Evolutionary conservation across 1,139 yeast species (phyloP), one percentile per base, ranked within the genome.

Genomic region (Suhomyces terraborum): DNA sequence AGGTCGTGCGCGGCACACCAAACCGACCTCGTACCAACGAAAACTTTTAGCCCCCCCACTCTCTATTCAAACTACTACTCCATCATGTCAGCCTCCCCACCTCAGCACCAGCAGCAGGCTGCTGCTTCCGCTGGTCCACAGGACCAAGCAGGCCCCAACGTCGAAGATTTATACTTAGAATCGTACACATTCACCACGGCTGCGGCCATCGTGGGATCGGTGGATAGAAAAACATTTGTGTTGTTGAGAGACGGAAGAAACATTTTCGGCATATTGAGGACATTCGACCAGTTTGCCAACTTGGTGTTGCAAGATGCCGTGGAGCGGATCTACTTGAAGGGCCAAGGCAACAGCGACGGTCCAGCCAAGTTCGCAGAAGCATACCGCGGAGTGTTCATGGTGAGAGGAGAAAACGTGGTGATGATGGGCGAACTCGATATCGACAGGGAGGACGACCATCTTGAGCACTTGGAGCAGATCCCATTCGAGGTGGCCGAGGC

Each of bases 321-420:
- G 36, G 98, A 94, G 62, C 79, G 97, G 62, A 80, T 93, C 55
- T 89, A 86, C 62, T 67, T 84, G 49, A 58, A 56, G 28, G 59
- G 57, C 16, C 54, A 52, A 22, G 64, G 55, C 35, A 59, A 54
- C 3, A 37, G 47, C 29, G 47, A 42, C 21, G 50, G 47, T 65
- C 74, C 54, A 54, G 73, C 52, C 53, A 69, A 67, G 51, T 93
- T 82, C 59, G 96, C 88, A 6, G 96, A 93, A 61, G 73, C 70
- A 19, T 75, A 77, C 44, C 77, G 88, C 41, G 95, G 95, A 1
- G 88, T 88, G 38, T 85, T 84, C 58, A 80, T 94, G 72, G 85
- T 94, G 28, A 85, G 98, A 66, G 98, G 99, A 48, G 99, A 93
- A 64, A 93, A 93, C 56, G 95, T 93, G 12, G 95, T 91, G n/a